A percentile compares a stretch with the other conserved stretches of the same genome.
Evolutionary conservation across 2,329 filamentous ascomycete species (phyloP).

Genomic region (Cyclaneusma minus): DNA sequence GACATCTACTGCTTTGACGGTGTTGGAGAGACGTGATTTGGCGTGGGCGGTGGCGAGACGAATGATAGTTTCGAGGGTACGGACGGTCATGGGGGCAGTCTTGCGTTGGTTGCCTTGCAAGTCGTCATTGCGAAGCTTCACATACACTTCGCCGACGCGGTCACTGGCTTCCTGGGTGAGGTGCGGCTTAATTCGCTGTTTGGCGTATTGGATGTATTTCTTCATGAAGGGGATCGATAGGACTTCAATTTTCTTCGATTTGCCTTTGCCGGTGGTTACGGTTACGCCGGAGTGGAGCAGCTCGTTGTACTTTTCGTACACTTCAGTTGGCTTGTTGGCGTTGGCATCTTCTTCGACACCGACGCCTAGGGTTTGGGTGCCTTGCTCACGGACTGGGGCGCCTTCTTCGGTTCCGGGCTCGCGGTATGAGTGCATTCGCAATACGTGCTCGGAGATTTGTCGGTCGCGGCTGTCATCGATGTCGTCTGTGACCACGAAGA

Average conservation of each 20-base stretch:
- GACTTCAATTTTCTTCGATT: slow-evolving; percentile 68
- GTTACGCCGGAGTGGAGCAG: slow-evolving; percentile 92
- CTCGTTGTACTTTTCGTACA: slow-evolving; percentile 90
- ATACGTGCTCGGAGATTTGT: slow-evolving; percentile 85
- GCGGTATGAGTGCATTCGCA: slow-evolving; percentile 93
- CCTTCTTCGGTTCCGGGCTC: slow-evolving; percentile 88
- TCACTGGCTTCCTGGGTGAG: slow-evolving; percentile 85
- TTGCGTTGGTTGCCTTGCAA: slow-evolving; percentile 86
- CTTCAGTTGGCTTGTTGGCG: slow-evolving; percentile 63
- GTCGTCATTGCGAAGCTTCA: slow-evolving; percentile 86
- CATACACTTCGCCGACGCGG: slow-evolving; percentile 82
- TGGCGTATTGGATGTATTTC: slow-evolving; percentile 98
- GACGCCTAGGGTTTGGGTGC: slow-evolving; percentile 71
- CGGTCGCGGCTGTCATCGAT: slow-evolving; percentile 89
- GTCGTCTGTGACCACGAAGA: slow-evolving; percentile 96
- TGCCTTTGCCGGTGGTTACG: slow-evolving; percentile 55
- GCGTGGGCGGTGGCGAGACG: slow-evolving; percentile 93
- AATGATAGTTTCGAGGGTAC: slow-evolving; percentile 95
- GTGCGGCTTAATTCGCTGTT: slow-evolving; percentile 76
- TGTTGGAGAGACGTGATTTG: slow-evolving; percentile 74
- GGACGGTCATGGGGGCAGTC: slow-evolving; percentile 88
- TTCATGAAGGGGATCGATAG: slow-evolving; percentile 97
- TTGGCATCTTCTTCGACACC: slow-evolving; percentile 65
- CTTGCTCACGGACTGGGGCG: slow-evolving; percentile 80
- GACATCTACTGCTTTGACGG: slow-evolving; percentile 82